These are phyloP conservation scores for Bryoglossum gracile DNA, from an alignment of 495 filamentous ascomycete species.

Conservation along the genomic window DNA sequence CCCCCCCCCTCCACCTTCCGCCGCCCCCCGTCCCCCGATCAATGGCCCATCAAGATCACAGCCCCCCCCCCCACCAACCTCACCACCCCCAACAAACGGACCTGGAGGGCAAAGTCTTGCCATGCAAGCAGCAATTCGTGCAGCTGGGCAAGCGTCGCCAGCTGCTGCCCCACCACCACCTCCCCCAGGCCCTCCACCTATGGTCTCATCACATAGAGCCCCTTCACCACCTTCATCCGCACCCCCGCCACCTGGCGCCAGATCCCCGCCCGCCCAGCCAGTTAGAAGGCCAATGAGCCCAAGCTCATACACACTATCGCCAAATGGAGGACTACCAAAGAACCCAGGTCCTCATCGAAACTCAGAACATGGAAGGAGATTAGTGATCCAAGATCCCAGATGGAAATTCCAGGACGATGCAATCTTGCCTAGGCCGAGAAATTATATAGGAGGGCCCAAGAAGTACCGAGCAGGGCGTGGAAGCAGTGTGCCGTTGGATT, in stretches of 20 bases:
- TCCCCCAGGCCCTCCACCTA: conserved; percentile 32
- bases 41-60: conserved; percentile 43
- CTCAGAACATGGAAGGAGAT: conserved; percentile 30
- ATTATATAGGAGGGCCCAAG: conserved; percentile 62
- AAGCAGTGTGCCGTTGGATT: conserved; percentile 87
- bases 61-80: conserved; percentile 43
- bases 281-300: conserved; percentile 57
- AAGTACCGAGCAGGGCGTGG: conserved; percentile 85
- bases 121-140: conserved; percentile 42
- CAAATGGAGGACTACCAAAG: conserved; percentile 36
- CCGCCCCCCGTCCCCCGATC: conserved; percentile 42
- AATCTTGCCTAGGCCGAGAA: conserved; percentile 75
- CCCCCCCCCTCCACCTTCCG: conserved; percentile 36
- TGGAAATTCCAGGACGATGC: conserved; percentile 84
- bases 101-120: conserved; percentile 35
- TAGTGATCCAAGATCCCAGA: conserved; percentile 67
- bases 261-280: conserved; percentile 24
- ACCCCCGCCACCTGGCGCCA: conserved; percentile 22
- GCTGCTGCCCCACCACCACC: conserved; percentile 40
- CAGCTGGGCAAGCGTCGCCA: conserved; percentile 37
- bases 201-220: conserved; percentile 30
- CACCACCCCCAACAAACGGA: conserved; percentile 30
- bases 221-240: conserved; percentile 33
- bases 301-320: conserved; percentile 65
- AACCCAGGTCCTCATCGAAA: conserved; percentile 35